Evolutionary conservation across 2,329 filamentous ascomycete genomes (phyloP).

Genomic region (Sporothrix dimorphospora): DNA sequence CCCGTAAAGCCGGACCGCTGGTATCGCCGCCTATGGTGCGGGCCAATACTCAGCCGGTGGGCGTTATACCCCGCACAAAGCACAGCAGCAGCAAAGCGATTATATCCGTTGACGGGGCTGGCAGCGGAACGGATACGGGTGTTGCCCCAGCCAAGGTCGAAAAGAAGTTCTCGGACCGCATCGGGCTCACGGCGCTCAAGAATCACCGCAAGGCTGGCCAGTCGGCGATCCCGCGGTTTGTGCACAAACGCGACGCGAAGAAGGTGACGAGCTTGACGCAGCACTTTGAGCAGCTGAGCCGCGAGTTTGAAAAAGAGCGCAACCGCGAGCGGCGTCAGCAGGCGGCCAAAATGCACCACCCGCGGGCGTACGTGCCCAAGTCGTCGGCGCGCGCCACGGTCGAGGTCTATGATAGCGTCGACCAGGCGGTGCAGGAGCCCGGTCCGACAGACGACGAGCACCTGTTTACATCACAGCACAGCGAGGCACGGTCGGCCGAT

Average conservation of each 20-base stretch:
- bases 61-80: constrained; percentile 48
- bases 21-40: constrained; percentile 58
- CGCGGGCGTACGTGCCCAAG: constrained; percentile 79
- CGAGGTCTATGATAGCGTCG: constrained; percentile 91
- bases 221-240: constrained; percentile 89
- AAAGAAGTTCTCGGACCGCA: constrained; percentile 75
- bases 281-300: constrained; percentile 94
- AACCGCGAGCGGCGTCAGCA: constrained; percentile 81
- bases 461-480: constrained; percentile 20
- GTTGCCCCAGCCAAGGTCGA: constrained; percentile 48
- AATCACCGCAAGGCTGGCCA: constrained; percentile 55
- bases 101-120: background rate
- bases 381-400: constrained; percentile 95
- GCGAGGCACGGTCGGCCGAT: background rate
- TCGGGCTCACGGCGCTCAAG: constrained; percentile 69
- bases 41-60: constrained; percentile 56
- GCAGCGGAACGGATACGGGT: background rate
- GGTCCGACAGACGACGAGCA: constrained; percentile 68
- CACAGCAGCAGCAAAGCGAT: constrained; percentile 5
- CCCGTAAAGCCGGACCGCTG: constrained; percentile 51
- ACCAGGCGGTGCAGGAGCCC: constrained; percentile 86
- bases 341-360: constrained; percentile 72
- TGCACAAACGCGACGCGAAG: constrained; percentile 72
- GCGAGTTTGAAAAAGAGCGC: constrained; percentile 94
- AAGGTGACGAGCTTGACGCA: constrained; percentile 90